Evolutionary conservation across 2,329 filamentous ascomycete genomes (phyloP), one percentile per base, ranked within the genome.

Genomic region (Pseudomassariella vexata): DNA sequence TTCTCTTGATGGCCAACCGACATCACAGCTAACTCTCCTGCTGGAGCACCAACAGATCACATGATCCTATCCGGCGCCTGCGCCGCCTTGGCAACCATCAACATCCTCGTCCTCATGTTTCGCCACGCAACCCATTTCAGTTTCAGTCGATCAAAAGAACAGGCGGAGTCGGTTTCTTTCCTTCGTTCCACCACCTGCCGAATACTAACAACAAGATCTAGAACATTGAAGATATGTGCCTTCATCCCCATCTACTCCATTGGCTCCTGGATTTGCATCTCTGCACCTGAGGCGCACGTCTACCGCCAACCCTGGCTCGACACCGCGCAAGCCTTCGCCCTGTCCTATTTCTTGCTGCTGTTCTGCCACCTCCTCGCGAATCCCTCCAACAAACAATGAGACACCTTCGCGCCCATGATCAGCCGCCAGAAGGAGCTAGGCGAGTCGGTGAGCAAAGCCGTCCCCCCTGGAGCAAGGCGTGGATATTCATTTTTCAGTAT

Each of bases 271-370:
- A 43, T 68, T 4, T 48, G 50, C 3, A 50, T 66, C 12, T 49
- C 47, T 32, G 58, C 56, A 22, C 59, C 62, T 2, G 46, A 51
- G 15, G 42, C 53, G 3, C 55, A 59, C 26, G 50, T 61, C 25
- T 68, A 66, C 39, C 36, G 68, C 9, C 42, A 53, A 19, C 53
- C 59, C 3, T 60, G 59, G 46, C 42, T 59, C 16, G 56, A 60
- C 15, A 37, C 63, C 5, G 52, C 59, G 36, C 57, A 68, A 45
- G 47, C 55, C 5, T 44, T 63, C 18, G 59, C 62, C 8, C 44
- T 70, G 2, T 56, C 53, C n/a, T 51, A 53, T 9, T 68, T 68
- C 42, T 64, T 65, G 38, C 49, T 68, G 8, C 52, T 68, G 18
- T 48, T 67, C 23, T 63, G 58, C 41, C 60, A 62, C 26, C 65